These are phyloP conservation scores for Mycena floridula DNA, from an alignment of 768 basidiomycete genomes.

Conservation along the genomic window DNA sequence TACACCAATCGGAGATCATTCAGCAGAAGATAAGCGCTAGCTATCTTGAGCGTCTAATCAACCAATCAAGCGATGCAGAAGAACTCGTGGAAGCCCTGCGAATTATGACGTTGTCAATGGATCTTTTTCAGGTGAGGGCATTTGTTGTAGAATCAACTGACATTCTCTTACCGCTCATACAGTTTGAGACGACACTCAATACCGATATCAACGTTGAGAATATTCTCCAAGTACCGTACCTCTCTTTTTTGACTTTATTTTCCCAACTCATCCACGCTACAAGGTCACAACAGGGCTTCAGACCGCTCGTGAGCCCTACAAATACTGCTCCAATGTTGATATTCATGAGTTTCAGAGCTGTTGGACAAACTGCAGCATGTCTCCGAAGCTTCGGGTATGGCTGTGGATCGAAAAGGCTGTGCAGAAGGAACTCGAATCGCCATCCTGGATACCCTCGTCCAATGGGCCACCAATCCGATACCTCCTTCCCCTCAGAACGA, in stretches of 20 bases:
- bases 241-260: neutral
- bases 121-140: neutral
- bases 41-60: no score
- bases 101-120: neutral
- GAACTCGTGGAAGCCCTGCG: neutral
- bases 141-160: neutral
- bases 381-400: neutral
- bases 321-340: neutral
- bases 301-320: neutral
- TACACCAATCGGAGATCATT: no score
- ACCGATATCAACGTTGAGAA: neutral
- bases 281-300: neutral
- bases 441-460: neutral
- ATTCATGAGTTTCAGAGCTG: neutral
- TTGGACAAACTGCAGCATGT: neutral
- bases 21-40: no score
- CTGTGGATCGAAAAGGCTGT: neutral
- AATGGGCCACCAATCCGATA: neutral
- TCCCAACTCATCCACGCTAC: neutral
- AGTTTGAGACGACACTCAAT: neutral
- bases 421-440: neutral
- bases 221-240: neutral
- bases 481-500: no score
- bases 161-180: neutral
- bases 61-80: neutral